Evolutionary conservation across 805 yeast genomes (phyloP).

Genomic region (Soucietia sequanensis): DNA sequence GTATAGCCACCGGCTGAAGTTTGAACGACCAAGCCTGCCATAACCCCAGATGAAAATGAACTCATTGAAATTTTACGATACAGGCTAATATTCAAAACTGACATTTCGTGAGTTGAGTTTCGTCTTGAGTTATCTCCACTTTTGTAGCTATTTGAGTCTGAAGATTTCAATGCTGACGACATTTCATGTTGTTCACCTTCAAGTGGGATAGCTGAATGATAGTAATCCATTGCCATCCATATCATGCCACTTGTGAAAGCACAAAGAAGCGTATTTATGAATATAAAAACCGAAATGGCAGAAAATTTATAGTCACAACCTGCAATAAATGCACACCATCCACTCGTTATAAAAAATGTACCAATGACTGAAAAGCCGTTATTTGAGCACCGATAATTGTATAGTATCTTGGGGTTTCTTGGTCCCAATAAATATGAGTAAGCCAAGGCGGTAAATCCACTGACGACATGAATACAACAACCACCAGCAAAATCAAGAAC

Average conservation of each 20-base stretch:
- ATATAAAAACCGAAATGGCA: slow-evolving; percentile 26
- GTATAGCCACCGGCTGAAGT: slow-evolving; percentile 46
- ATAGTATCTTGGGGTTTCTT: slow-evolving; percentile 35
- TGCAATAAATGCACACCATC: slow-evolving; percentile 43
- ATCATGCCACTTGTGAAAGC: slow-evolving; percentile 33
- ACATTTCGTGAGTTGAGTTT: slow-evolving; percentile 17
- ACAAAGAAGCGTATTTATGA: slow-evolving; percentile 32
- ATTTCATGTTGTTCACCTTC: slow-evolving; percentile 15
- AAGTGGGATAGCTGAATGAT: slow-evolving; percentile 38
- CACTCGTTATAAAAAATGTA: slow-evolving; percentile 27
- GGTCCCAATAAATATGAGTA: slow-evolving; percentile 44
- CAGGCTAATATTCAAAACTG: slow-evolving; percentile 11
- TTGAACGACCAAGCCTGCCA: slow-evolving; percentile 41
- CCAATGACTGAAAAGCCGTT: slow-evolving; percentile 35
- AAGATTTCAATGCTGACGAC: not conserved
- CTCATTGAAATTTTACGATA: slow-evolving; percentile 35
- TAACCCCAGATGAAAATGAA: slow-evolving; percentile 39
- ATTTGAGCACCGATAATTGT: slow-evolving; percentile 36
- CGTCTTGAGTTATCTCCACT: slow-evolving; percentile 16
- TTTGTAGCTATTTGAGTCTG: slow-evolving; percentile 3
- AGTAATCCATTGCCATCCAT: slow-evolving; percentile 39
- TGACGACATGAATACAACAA: slow-evolving; percentile 41
- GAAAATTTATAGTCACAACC: slow-evolving; percentile 45
- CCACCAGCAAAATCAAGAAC: slow-evolving; percentile 49
- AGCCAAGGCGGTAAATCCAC: slow-evolving; percentile 46